A percentile compares a stretch with the other conserved stretches of the same genome.
Conservation (phyloP, 2,329 filamentous ascomycete species). For the Claviceps purpurea region DNA sequence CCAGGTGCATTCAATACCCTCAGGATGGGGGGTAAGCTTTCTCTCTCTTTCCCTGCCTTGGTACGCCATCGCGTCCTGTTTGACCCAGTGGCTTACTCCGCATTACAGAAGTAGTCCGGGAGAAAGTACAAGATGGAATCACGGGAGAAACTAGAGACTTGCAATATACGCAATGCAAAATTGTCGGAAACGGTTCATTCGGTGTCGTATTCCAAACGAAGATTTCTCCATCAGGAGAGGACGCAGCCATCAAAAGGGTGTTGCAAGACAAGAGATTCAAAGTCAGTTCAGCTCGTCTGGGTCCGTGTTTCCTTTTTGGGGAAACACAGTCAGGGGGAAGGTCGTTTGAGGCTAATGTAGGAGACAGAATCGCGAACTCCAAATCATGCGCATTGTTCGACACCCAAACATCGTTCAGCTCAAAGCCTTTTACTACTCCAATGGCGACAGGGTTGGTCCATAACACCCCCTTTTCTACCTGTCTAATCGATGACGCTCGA, state of each 20-base stretch:
- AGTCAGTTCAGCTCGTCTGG: slow-evolving; percentile 36
- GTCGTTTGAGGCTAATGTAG: background rate
- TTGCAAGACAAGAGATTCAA: slow-evolving; percentile 99
- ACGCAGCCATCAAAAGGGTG: slow-evolving; percentile 97
- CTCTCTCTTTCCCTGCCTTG: slow-evolving; percentile 4
- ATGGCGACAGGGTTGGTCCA: slow-evolving; percentile 75
- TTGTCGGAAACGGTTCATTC: slow-evolving; percentile 97
- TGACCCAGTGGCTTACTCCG: slow-evolving; percentile 14
- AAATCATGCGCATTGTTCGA: slow-evolving; percentile 98
- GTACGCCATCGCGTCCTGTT: slow-evolving; percentile 1
- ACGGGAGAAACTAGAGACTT: slow-evolving; percentile 94
- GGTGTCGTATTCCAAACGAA: slow-evolving; percentile 99
- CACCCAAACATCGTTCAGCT: slow-evolving; percentile 98
- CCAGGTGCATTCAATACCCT: slow-evolving; percentile 75
- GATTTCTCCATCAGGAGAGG: slow-evolving; percentile 91
- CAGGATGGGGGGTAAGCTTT: slow-evolving; percentile 87
- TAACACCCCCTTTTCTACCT: background rate
- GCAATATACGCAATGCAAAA: slow-evolving; percentile 98
- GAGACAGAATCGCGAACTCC: slow-evolving; percentile 83
- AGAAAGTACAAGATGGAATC: slow-evolving; percentile 96
- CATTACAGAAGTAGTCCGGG: slow-evolving; percentile 76
- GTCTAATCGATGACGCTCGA: background rate
- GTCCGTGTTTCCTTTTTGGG: no score
- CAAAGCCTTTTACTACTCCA: slow-evolving; percentile 99
- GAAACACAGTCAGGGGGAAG: no score